These are phyloP conservation scores for Saksenaea vasiformis DNA, from an alignment of 371 early-diverging fungal species.

Conservation along the genomic window DNA sequence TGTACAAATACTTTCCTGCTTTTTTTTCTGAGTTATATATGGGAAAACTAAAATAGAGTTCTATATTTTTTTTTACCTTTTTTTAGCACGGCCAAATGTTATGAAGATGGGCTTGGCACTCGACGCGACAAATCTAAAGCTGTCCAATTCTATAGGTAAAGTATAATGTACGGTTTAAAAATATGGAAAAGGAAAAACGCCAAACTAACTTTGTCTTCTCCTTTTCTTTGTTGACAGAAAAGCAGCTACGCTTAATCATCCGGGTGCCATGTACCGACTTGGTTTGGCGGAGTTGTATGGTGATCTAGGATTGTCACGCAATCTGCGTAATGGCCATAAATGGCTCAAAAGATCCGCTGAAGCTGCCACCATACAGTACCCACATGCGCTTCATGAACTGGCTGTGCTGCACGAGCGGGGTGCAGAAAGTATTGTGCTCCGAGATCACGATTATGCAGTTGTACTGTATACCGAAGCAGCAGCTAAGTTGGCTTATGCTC, in stretches of 20 bases:
- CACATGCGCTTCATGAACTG: constrained; percentile 81
- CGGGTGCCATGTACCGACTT: constrained; percentile 74
- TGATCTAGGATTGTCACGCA: constrained; percentile 62
- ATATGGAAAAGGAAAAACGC: background rate
- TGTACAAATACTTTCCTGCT: background rate
- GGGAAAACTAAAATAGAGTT: constrained; percentile 3
- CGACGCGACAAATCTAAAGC: constrained; percentile 56
- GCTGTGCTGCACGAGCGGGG: constrained; percentile 75
- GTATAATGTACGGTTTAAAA: constrained; percentile 1
- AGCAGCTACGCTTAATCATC: constrained; percentile 72
- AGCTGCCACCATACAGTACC: constrained; percentile 73
- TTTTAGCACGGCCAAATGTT: constrained; percentile 59
- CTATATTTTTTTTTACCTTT: constrained; percentile 9
- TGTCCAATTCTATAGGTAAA: constrained; percentile 63
- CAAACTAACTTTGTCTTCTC: background rate
- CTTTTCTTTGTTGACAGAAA: constrained; percentile 44
- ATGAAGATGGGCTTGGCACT: constrained; percentile 68
- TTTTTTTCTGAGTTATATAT: constrained; percentile 8
- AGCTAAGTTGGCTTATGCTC: constrained; percentile 63
- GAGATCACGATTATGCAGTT: constrained; percentile 69
- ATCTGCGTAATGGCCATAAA: constrained; percentile 76
- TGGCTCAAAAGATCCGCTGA: constrained; percentile 81
- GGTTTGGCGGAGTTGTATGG: constrained; percentile 77
- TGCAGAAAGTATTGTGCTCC: constrained; percentile 69
- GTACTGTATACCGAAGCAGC: constrained; percentile 59